Conservation (phyloP, 169 alveolate species). For the Plasmodium adleri region DNA sequence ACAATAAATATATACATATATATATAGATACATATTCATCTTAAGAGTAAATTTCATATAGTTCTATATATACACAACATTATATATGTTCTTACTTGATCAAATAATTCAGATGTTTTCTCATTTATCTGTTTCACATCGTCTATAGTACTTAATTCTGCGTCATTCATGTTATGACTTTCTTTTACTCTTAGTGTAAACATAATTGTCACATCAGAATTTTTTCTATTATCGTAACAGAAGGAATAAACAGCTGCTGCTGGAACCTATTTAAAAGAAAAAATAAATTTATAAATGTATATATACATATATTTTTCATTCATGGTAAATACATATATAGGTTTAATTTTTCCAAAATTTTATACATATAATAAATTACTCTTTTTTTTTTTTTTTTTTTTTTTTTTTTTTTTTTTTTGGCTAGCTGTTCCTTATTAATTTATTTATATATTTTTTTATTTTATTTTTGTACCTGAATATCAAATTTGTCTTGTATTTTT, state of each 20-base stretch:
- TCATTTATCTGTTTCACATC: conserved; percentile 52
- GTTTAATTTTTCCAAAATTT: too few species aligned
- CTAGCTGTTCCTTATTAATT: background rate
- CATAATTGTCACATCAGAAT: conserved; percentile 61
- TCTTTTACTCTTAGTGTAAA: conserved; percentile 63
- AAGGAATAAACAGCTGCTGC: conserved; percentile 34
- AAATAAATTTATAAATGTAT: conserved; percentile 5
- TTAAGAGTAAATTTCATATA: background rate
- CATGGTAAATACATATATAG: too few species aligned
- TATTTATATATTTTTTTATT: background rate
- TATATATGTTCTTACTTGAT: conserved; percentile 30
- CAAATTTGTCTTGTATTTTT: conserved; percentile 53
- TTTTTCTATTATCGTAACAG: conserved; percentile 48
- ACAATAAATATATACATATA: background rate
- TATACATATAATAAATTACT: background rate
- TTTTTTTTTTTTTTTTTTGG: background rate
- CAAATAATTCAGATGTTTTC: conserved; percentile 34
- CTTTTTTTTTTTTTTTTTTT: conserved; percentile 5
- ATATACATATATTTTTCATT: conserved; percentile 4
- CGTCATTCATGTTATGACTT: conserved; percentile 11
- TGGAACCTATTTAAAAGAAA: conserved; percentile 23
- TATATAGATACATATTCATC: background rate
- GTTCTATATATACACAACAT: background rate
- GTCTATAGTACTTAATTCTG: conserved; percentile 56
- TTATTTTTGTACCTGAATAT: conserved; percentile 43